Evolutionary conservation across 768 basidiomycete genomes (phyloP).

Genomic region (Mrakia hoshinonis): DNA sequence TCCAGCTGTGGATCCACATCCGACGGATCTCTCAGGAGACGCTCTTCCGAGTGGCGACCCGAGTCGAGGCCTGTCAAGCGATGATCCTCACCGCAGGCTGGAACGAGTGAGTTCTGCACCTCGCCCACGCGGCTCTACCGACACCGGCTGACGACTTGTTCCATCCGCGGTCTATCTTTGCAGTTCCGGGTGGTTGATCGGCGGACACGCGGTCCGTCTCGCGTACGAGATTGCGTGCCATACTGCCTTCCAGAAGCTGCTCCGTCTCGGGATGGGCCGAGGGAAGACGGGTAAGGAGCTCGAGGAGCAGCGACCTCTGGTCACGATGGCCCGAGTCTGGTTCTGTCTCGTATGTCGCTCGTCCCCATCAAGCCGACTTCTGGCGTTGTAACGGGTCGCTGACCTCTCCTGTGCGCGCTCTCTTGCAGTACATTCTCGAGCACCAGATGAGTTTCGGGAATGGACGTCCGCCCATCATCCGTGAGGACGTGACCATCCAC

Average conservation of each 20-base stretch:
- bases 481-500: slow-evolving; percentile 83
- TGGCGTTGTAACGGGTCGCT: too few relatives aligned
- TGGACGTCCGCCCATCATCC: slow-evolving; percentile 81
- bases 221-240: slow-evolving; percentile 83
- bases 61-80: slow-evolving; percentile 81
- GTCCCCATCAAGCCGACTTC: slow-evolving; percentile 89
- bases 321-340: slow-evolving; percentile 79
- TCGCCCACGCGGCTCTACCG: background rate
- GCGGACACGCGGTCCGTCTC: slow-evolving; percentile 82
- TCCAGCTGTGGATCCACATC: slow-evolving; percentile 70
- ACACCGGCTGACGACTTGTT: background rate
- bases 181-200: slow-evolving; percentile 64
- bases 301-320: slow-evolving; percentile 61
- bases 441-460: slow-evolving; percentile 87
- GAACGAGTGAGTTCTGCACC: slow-evolving; percentile 61
- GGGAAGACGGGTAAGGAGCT: slow-evolving; percentile 52
- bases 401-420: too few relatives aligned
- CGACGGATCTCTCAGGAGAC: slow-evolving; percentile 53
- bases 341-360: slow-evolving; percentile 58
- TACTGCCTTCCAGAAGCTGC: slow-evolving; percentile 77
- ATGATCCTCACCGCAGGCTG: slow-evolving; percentile 91
- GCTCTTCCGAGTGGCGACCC: slow-evolving; percentile 69
- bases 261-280: slow-evolving; percentile 61
- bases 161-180: too few relatives aligned
- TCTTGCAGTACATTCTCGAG: background rate